Percentiles rank a stretch among this genome's conserved stretches.
These are phyloP conservation scores for Fusarium torulosum DNA, from an alignment of 2,329 filamentous ascomycete species.

Conservation along the genomic window DNA sequence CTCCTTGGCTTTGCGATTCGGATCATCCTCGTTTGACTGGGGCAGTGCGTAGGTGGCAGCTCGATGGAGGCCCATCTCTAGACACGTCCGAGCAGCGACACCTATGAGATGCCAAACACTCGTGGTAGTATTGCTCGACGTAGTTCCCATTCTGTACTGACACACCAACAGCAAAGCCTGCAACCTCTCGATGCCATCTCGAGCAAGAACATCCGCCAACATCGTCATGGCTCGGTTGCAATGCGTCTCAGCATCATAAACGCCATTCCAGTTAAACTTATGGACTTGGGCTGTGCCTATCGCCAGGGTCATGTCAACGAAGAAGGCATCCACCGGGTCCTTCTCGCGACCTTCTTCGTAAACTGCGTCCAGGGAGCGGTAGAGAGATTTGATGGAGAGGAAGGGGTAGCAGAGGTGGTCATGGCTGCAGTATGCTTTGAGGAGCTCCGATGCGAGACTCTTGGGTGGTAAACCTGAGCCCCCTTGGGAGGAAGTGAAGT, in stretches of 20 bases:
- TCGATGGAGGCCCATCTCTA: slow-evolving; percentile 57
- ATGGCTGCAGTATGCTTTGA: slow-evolving; percentile 58
- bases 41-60: slow-evolving; percentile 51
- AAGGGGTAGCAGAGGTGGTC: slow-evolving; percentile 60
- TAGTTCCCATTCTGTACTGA: slow-evolving; percentile 58
- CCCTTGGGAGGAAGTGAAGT: slow-evolving; percentile 7
- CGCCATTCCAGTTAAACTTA: slow-evolving; percentile 59
- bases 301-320: slow-evolving; percentile 59
- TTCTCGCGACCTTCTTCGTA: slow-evolving; percentile 47
- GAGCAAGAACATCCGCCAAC: slow-evolving; percentile 54
- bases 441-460: slow-evolving; percentile 52
- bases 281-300: slow-evolving; percentile 58
- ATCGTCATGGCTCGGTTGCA: slow-evolving; percentile 55
- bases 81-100: slow-evolving; percentile 56
- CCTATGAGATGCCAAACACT: slow-evolving; percentile 62
- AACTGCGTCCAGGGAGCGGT: slow-evolving; percentile 48
- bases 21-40: not conserved
- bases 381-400: slow-evolving; percentile 50
- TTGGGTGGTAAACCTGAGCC: slow-evolving; percentile 51
- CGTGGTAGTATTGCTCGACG: slow-evolving; percentile 54
- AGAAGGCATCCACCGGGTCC: slow-evolving; percentile 53
- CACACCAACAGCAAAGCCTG: slow-evolving; percentile 59
- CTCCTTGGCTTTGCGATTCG: slow-evolving; percentile 3
- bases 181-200: slow-evolving; percentile 53
- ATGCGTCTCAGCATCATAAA: slow-evolving; percentile 58